Base-by-base conservation (phyloP, 2,329 filamentous ascomycete species). In the Penicillium polonicum region DNA sequence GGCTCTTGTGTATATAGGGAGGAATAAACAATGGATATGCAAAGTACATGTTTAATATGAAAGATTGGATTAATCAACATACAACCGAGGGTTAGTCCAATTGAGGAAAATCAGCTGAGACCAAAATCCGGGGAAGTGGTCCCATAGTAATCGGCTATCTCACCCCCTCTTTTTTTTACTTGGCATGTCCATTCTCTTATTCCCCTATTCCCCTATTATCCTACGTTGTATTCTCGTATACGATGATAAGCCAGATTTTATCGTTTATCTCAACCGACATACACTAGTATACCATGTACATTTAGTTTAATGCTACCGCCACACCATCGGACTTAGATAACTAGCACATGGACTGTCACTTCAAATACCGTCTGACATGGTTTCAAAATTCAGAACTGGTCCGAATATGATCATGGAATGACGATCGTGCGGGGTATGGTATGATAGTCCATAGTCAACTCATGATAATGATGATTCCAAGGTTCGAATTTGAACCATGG, bases 391-490 rank as follows among this genome's bases (percentile, higher is more conserved):
- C 17, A 49, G 33, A 60, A 56, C 35, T 27, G 44, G 38, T 17
- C 49, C 43, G 36, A 8, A 46, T 41, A 56, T 57, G 55, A 63
- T 41, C 35, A 29, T 43, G 52, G 57, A 62, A 63, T 60, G 64
- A 57, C 57, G 63, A 63, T 63, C 65, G 63, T 67, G 65, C 63
- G 65, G 65, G 65, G 65, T 65, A 65, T 52, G 31, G 15, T 13
- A 42, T 48, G 57, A 59, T 59, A 59, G 25, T 19, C 27, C 21
- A 29, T n/a, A 29, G 9, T 29, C 29, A 1, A 29, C 29, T 29
- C 29, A 48, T 33, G 31, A 48, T 27, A 19, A 33, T 52, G 27
- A 51, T 33, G 38, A 52, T 25, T 33, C 9, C 33, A 35, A 35
- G 15, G 33, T 35, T 35, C 13, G 3, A 19, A 17, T 33, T 33